phyloP scores from a whole-genome alignment of 2,329 filamentous ascomycete species.

The Cytospora piceicola region DNA sequence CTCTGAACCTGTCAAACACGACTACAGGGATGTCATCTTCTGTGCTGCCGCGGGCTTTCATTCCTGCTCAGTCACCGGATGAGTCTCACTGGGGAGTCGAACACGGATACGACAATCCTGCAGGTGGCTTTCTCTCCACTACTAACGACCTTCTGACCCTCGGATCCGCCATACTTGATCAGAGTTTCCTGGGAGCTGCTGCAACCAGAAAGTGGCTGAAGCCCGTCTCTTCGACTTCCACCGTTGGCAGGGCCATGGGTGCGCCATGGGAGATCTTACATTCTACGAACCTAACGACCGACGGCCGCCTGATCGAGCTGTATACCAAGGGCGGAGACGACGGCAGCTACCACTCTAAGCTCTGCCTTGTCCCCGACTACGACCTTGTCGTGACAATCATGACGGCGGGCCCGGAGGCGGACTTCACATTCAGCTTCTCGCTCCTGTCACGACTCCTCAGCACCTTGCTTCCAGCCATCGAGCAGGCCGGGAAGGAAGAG shows the following conservation, averaged over 20 bases:
- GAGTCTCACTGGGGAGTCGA: constrained; percentile 39
- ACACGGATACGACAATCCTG: constrained; percentile 31
- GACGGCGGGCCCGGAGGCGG: constrained; percentile 38
- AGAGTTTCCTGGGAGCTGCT: constrained; percentile 33
- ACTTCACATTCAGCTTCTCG: constrained; percentile 5
- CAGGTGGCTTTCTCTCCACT: constrained; percentile 39
- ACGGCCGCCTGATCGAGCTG: constrained; percentile 48
- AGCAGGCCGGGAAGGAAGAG: constrained; percentile 46
- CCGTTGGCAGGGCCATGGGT: constrained; percentile 38
- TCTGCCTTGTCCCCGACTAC: constrained; percentile 52
- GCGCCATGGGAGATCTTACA: constrained; percentile 43
- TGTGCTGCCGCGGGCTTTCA: constrained; percentile 40
- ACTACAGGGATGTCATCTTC: constrained; percentile 43
- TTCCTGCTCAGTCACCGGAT: constrained; percentile 37
- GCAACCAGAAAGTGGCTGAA: constrained; percentile 39
- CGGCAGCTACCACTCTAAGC: constrained; percentile 45
- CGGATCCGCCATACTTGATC: constrained; percentile 36
- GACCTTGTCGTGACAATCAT: constrained; percentile 48
- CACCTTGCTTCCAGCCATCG: constrained; percentile 46
- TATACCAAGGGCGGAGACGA: constrained; percentile 53
- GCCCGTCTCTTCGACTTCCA: constrained; percentile 37
- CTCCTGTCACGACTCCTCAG: constrained; percentile 39
- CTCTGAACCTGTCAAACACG: constrained; percentile 45
- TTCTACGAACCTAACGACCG: constrained; percentile 39
- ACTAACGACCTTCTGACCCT: constrained; percentile 36